A percentile compares a stretch with the other conserved stretches of the same genome.
Conservation (phyloP, 2,329 filamentous ascomycete genomes). For the Aspergillus tanneri region DNA sequence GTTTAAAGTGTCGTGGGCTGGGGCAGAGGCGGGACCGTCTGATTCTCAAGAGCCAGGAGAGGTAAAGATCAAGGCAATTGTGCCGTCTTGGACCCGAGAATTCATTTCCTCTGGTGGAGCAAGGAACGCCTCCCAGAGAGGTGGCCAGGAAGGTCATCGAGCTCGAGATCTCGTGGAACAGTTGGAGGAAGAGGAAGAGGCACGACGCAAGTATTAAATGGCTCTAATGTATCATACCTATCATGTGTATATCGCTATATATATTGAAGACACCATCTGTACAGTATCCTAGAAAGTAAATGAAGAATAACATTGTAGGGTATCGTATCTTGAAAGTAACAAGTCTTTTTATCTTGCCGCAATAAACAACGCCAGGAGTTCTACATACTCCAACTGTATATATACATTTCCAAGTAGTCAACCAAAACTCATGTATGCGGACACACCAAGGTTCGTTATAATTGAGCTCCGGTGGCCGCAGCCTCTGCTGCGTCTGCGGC, state of each 20-base stretch:
- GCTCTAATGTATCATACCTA: constrained; percentile 9
- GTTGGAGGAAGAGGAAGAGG: constrained; percentile 35
- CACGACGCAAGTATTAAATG: constrained; percentile 25
- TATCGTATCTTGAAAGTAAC: no score
- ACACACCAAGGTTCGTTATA: no score
- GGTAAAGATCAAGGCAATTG: constrained; percentile 71
- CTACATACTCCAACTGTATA: no score
- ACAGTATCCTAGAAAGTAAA: constrained; percentile 20
- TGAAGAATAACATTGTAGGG: no score
- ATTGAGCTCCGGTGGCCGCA: constrained; percentile 18
- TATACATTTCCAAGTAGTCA: no score
- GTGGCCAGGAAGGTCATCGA: constrained; percentile 31
- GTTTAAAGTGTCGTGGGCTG: constrained; percentile 58
- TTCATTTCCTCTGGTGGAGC: constrained; percentile 41
- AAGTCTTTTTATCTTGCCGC: no score
- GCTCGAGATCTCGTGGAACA: constrained; percentile 39
- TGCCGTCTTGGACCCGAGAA: constrained; percentile 70
- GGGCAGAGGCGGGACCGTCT: constrained; percentile 43
- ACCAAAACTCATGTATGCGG: no score
- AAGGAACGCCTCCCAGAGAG: constrained; percentile 34
- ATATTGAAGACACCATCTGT: constrained; percentile 25
- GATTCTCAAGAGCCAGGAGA: constrained; percentile 37
- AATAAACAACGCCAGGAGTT: not conserved
- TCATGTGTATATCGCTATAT: constrained; percentile 7
- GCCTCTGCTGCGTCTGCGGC: constrained; percentile 39